Conservation (phyloP, 1,284 basidiomycete genomes). For the Cutaneotrichosporon cyanovorans region DNA sequence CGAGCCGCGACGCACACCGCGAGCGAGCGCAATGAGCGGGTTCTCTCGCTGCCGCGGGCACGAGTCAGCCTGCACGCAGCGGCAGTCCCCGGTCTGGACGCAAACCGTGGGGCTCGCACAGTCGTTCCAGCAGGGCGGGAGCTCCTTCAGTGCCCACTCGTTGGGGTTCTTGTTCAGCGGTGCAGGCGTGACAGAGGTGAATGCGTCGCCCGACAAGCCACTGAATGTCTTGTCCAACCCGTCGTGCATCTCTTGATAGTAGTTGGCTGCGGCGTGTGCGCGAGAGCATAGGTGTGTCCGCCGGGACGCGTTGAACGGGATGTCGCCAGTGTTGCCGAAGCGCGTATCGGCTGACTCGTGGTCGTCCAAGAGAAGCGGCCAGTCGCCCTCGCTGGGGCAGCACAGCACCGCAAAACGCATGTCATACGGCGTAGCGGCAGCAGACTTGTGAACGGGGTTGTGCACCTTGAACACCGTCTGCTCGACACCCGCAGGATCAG, state of each 20-base stretch:
- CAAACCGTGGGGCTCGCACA: constrained; percentile 43
- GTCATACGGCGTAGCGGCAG: constrained; percentile 17
- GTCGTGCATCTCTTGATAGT: constrained; percentile 15
- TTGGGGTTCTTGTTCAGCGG: constrained; percentile 13
- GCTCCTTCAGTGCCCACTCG: constrained; percentile 37
- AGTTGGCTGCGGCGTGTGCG: constrained; percentile 26
- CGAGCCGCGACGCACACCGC: constrained; percentile 6
- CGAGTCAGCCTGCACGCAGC: constrained; percentile 41
- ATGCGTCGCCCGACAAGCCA: too few species aligned
- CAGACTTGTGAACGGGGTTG: too few species aligned
- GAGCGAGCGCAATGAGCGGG: constrained; percentile 24
- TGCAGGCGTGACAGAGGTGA: not conserved
- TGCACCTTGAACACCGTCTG: constrained; percentile 7
- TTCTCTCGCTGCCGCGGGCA: constrained; percentile 34
- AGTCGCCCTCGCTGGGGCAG: constrained; percentile 39
- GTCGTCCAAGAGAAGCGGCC: constrained; percentile 45
- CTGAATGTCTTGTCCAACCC: too few species aligned
- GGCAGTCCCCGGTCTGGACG: constrained; percentile 44
- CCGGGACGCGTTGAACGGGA: constrained; percentile 40
- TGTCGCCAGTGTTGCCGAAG: constrained; percentile 38
- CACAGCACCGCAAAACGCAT: constrained; percentile 42
- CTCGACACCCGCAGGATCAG: not conserved
- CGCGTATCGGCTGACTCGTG: constrained; percentile 40
- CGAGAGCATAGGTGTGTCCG: constrained; percentile 33
- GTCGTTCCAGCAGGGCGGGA: constrained; percentile 45